Conservation (phyloP, 192 early-diverging fungal species). For the Umbelopsis vinacea region DNA sequence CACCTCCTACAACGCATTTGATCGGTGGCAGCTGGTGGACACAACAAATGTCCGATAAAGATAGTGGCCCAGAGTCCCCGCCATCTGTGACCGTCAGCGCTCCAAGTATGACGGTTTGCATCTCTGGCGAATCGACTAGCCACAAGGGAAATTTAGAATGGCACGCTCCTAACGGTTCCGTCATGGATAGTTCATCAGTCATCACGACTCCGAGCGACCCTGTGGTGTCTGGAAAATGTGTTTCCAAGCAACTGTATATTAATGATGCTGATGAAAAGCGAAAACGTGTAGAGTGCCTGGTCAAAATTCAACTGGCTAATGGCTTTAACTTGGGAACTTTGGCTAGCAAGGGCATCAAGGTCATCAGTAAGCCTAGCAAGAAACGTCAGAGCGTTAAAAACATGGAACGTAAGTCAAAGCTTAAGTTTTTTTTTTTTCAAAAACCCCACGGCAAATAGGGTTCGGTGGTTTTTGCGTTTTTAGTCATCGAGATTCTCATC, state of each 20-base stretch:
- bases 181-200: slow-evolving; percentile 45
- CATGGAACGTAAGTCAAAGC: slow-evolving; percentile 59
- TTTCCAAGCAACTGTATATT: slow-evolving; percentile 84
- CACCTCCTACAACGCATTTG: slow-evolving; percentile 80
- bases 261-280: slow-evolving; percentile 86
- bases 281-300: slow-evolving; percentile 75
- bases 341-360: slow-evolving; percentile 80
- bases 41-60: slow-evolving; percentile 29
- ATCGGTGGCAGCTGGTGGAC: slow-evolving; percentile 77
- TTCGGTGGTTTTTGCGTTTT: background rate
- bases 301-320: slow-evolving; percentile 69
- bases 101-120: slow-evolving; percentile 61
- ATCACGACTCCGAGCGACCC: slow-evolving; percentile 47
- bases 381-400: slow-evolving; percentile 87
- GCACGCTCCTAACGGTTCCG: slow-evolving; percentile 54
- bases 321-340: slow-evolving; percentile 68
- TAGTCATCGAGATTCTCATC: background rate
- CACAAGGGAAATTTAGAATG: slow-evolving; percentile 62
- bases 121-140: slow-evolving; percentile 58
- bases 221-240: slow-evolving; percentile 71
- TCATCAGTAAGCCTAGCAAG: slow-evolving; percentile 92
- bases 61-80: slow-evolving; percentile 22
- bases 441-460: too few species aligned
- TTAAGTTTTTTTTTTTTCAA: background rate
- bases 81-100: slow-evolving; percentile 35